A percentile compares a stretch with the other conserved stretches of the same genome.
Evolutionary conservation across 78 protist species (phyloP).

Genomic region (Speleostelium caveatum): DNA sequence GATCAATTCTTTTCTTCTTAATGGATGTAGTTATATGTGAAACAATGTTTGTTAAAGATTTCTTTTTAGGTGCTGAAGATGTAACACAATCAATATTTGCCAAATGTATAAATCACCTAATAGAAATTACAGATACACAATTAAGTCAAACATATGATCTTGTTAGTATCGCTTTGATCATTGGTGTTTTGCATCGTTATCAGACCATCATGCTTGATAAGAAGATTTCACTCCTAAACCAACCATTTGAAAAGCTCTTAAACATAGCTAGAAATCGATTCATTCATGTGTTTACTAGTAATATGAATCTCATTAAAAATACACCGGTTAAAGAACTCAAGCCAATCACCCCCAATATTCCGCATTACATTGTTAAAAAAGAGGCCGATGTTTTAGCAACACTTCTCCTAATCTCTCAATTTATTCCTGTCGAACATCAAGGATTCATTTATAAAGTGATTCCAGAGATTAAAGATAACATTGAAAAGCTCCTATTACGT

Average conservation of each 20-base stretch:
- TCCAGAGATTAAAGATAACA: neutral
- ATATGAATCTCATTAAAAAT: neutral
- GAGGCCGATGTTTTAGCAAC: slow-evolving; percentile 22
- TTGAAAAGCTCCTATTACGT: neutral
- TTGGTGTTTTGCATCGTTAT: slow-evolving; percentile 22
- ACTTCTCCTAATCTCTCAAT: neutral
- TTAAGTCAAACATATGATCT: slow-evolving; percentile 19
- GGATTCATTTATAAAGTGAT: neutral
- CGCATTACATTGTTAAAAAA: slow-evolving; percentile 13
- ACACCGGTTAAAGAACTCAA: slow-evolving; percentile 29
- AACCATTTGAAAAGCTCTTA: slow-evolving; percentile 25
- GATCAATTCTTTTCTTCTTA: slow-evolving; percentile 47
- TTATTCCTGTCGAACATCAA: neutral
- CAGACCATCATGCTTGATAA: slow-evolving; percentile 1
- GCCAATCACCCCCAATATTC: neutral
- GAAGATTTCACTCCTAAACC: slow-evolving; percentile 9
- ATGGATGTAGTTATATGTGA: slow-evolving; percentile 39
- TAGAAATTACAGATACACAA: slow-evolving; percentile 7
- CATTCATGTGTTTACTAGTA: neutral
- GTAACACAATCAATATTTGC: slow-evolving; percentile 14
- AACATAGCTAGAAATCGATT: neutral
- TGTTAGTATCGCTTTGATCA: neutral
- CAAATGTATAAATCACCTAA: neutral
- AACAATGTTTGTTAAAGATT: slow-evolving; percentile 31
- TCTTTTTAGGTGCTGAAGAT: slow-evolving; percentile 73